These are phyloP conservation scores for Halophytophthora batemanensis DNA, from an alignment of 352 stramenopile species.

Conservation along the genomic window DNA sequence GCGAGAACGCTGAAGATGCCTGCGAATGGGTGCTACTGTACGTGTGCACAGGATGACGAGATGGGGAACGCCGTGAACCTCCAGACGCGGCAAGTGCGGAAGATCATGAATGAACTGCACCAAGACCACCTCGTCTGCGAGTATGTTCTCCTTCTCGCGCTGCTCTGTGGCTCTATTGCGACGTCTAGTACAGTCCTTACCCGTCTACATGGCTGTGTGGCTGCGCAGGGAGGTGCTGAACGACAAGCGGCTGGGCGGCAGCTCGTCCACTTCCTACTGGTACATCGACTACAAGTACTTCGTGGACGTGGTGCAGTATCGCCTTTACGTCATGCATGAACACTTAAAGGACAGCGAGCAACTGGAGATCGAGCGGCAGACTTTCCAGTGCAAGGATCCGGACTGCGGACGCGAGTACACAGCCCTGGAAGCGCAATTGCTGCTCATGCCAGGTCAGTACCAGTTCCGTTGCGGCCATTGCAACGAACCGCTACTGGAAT, in stretches of 20 bases:
- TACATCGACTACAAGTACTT: slow-evolving; percentile 94
- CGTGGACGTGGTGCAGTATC: slow-evolving; percentile 87
- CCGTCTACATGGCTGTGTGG: slow-evolving; percentile 2
- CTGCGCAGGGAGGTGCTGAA: slow-evolving; percentile 76
- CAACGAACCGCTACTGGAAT: slow-evolving; percentile 82
- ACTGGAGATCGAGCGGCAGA: slow-evolving; percentile 85
- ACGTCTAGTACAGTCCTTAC: not conserved
- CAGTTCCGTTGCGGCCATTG: slow-evolving; percentile 86
- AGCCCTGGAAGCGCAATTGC: slow-evolving; percentile 73
- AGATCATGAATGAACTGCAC: slow-evolving; percentile 88
- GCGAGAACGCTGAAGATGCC: not conserved
- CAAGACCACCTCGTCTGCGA: slow-evolving; percentile 85
- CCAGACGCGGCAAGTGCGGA: slow-evolving; percentile 85
- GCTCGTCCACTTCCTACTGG: slow-evolving; percentile 87
- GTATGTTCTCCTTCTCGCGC: slow-evolving; percentile 28
- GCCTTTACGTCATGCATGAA: slow-evolving; percentile 86
- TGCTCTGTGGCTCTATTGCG: not conserved
- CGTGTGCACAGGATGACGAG: slow-evolving; percentile 66
- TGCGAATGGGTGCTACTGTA: not conserved
- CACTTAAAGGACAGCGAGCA: slow-evolving; percentile 85
- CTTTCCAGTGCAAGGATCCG: slow-evolving; percentile 82
- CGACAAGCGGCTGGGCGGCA: slow-evolving; percentile 80
- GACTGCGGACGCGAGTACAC: slow-evolving; percentile 88
- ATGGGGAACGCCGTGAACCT: slow-evolving; percentile 87
- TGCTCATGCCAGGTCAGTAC: slow-evolving; percentile 81